Conservation (phyloP, 768 basidiomycete species). For the Phaeotremella fagi region DNA sequence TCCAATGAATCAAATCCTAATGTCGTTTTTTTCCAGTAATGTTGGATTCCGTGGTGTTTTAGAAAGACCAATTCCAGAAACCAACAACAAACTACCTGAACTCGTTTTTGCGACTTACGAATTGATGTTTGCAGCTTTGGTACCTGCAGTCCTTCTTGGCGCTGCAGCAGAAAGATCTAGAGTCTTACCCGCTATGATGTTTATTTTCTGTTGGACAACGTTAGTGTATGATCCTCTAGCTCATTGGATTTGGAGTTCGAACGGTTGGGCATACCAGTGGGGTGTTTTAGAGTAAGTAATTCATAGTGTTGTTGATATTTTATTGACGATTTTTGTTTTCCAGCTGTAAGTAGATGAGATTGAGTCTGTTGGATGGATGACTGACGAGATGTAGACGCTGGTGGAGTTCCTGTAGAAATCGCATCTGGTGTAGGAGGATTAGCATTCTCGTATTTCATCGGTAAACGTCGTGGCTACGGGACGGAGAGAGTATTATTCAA, state of each 20-base stretch:
- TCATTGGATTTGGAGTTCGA: conserved; percentile 90
- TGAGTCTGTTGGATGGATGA: too few relatives aligned
- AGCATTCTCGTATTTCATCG: conserved; percentile 75
- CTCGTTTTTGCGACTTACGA: conserved; percentile 43
- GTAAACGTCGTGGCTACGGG: conserved; percentile 84
- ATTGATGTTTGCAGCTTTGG: conserved; percentile 56
- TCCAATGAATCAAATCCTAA: not conserved
- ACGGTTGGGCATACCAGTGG: conserved; percentile 68
- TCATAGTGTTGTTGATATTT: not conserved
- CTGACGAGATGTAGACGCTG: conserved; percentile 59
- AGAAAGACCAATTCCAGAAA: conserved; percentile 44
- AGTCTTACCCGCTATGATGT: conserved; percentile 78
- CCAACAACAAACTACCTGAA: conserved; percentile 48
- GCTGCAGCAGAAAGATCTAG: conserved; percentile 86
- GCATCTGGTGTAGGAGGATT: conserved; percentile 87
- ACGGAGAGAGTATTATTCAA: conserved; percentile 86
- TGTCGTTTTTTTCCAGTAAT: conserved; percentile 19
- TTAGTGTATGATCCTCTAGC: conserved; percentile 91
- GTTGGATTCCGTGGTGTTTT: conserved; percentile 45
- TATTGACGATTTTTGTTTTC: not conserved
- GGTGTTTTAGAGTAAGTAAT: conserved; percentile 55
- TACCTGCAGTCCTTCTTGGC: conserved; percentile 70
- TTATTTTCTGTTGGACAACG: conserved; percentile 83
- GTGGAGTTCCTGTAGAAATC: conserved; percentile 95
- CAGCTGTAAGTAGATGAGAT: conserved; percentile 6